Evolutionary conservation across 371 early-diverging fungal species (phyloP), one percentile per base, ranked within the genome.

Genomic region (Actinomucor elegans): DNA sequence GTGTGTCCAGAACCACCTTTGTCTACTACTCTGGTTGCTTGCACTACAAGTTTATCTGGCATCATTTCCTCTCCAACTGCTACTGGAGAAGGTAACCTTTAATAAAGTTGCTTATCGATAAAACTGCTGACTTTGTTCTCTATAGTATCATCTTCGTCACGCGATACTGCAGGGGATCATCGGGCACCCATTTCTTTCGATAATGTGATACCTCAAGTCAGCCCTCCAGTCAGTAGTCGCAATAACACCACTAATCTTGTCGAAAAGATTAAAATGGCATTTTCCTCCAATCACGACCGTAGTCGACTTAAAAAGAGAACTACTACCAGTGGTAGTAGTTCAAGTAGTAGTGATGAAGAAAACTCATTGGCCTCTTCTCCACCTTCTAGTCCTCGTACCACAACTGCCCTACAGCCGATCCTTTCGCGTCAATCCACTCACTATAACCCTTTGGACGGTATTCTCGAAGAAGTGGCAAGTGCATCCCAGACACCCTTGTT

Each of bases 191-290:
- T 32, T n/a, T 24, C 35, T 10, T 33, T 45, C n/a, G 52, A 52
- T 10, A 46, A 34, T 47, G 42, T 46, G 32, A 47, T 43, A 18
- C n/a, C n/a, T n/a, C n/a, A n/a, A n/a, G n/a, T n/a, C n/a, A n/a
- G n/a, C n/a, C n/a, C n/a, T n/a, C n/a, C n/a, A n/a, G n/a, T n/a
- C 38, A 38, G 15, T 31, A 24, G 44, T 43, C 23, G 34, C 31
- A 38, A 9, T 29, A 46, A n/a, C 20, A 36, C 42, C 23, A 50
- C 49, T 11, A 64, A 61, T 23, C 29, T 73, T 18, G 66, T 69
- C 3, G 74, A 70, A 37, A 74, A 74, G 24, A 52, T 70, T 12
- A 67, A 67, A 48, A 68, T 70, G 67, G 71, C 65, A n/a, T 64
- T 67, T 37, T 65, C 67, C 40, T 65, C 67, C 40, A 52, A 48